Evolutionary conservation across 139 green algal species (phyloP), one percentile per base, ranked within the genome.

Genomic region (Tetraselmis striata): DNA sequence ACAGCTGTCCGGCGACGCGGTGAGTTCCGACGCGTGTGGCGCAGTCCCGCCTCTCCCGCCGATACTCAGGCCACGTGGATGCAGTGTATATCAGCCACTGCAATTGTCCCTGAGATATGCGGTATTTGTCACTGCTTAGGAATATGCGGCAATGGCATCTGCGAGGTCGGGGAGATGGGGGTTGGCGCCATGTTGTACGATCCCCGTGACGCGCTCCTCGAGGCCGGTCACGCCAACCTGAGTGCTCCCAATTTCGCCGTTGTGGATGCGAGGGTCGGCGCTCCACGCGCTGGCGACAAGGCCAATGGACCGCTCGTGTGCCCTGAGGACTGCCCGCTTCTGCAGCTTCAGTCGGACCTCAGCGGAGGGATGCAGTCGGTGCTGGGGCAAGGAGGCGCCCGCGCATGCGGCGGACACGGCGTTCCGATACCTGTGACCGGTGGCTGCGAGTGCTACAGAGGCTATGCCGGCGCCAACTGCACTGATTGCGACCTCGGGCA

Each of bases 61-160:
- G n/a, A n/a, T n/a, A n/a, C n/a, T n/a, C n/a, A n/a, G n/a, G n/a
- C n/a, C n/a, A n/a, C n/a, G n/a, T n/a, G n/a, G n/a, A n/a, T n/a
- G n/a, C n/a, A n/a, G n/a, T n/a, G n/a, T n/a, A n/a, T n/a, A n/a
- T n/a, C n/a, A n/a, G 45, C 11, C 45, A 18, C 23, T 28, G 24
- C 28, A 82, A 0, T 28, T n/a, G 0, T 1, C 31, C 29, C 28
- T 86, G 29, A 22, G 24, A 30, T 45, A 23, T 28, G 79, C 77
- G 18, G 23, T n/a, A n/a, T n/a, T n/a, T n/a, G n/a, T n/a, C n/a
- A 30, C 1, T 82, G 89, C 28, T 18, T 59, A n/a, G 83, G 87
- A 29, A 28, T 90, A 24, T 93, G 90, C 77, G 85, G 87, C 28
- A 86, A 93, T 79, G 86, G 78, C 77, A 77, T 92, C 28, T 93